Evolutionary conservation across 2,329 filamentous ascomycete species (phyloP).

Genomic region (Verticillium longisporum): DNA sequence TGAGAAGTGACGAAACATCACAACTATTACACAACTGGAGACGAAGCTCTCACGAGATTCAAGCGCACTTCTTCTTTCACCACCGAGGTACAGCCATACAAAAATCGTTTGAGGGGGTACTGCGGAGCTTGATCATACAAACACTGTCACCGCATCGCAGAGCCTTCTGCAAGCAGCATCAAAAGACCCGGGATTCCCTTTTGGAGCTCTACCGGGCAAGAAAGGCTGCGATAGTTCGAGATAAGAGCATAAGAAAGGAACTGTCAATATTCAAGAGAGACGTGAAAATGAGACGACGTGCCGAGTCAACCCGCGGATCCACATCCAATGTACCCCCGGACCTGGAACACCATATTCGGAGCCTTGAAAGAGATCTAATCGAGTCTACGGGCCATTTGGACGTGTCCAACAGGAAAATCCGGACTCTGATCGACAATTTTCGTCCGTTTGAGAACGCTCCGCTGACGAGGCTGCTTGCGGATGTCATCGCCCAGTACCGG

Average conservation of each 20-base stretch:
- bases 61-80: neutral
- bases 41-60: neutral
- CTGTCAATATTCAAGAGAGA: too few relatives aligned
- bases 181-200: neutral
- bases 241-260: too few relatives aligned
- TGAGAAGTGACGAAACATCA: constrained; percentile 2
- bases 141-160: neutral
- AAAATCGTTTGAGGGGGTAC: neutral
- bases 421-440: neutral
- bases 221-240: too few relatives aligned
- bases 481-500: neutral
- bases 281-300: too few relatives aligned
- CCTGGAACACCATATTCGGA: too few relatives aligned
- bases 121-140: neutral
- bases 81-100: neutral
- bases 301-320: too few relatives aligned
- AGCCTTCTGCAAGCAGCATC: neutral
- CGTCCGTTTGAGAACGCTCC: neutral
- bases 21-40: neutral
- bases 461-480: neutral
- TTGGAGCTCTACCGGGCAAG: too few relatives aligned
- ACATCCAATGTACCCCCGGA: too few relatives aligned
- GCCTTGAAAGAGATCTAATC: too few relatives aligned
- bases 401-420: too few relatives aligned
- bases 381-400: too few relatives aligned